Evolutionary conservation across 2,329 filamentous ascomycete species (phyloP), one percentile per base, ranked within the genome.

Genomic region (Epichloe amarillans): DNA sequence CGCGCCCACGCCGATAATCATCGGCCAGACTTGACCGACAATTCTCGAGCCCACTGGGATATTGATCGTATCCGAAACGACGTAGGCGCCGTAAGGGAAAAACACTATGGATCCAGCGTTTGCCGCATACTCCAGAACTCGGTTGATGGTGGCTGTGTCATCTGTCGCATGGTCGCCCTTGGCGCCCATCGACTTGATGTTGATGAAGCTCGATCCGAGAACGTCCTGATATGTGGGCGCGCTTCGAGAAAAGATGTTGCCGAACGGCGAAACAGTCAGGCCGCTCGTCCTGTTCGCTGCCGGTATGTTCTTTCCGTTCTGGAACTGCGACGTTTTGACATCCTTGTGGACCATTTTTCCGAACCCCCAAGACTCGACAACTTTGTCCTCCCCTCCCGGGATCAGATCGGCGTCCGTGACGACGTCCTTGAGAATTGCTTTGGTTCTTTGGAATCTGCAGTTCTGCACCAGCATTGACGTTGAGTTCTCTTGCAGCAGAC

Each of bases 91-190:
- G 2, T 14, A 45, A 8, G 50, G 50, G 21, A 56, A 42, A 15
- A 49, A 53, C 6, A 55, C 40, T 37, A 55, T 49, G 2, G 51
- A 23, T 17, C 71, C 69, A 3, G 61, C 58, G 3, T 52, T 30
- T 53, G 21, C 37, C 8, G 49, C 49, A 10, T 17, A 0, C 8
- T 42, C 45, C 53, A 71, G 65, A 33, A 67, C 51, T 6, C 50
- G 19, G 33, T 63, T 64, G 8, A 69, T 52, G 2, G 56, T 60
- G 11, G 46, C 54, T 0, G 63, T 64, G 60, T 89, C 85, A 55
- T 91, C 86, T 0, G 82, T 80, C 0, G 66, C 61, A 26, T 84
- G 86, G 56, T 91, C 84, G 58, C 85, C 85, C 62, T 75, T 78
- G 45, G 83, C 72, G 69, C 21, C 76, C 62, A 14, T 75, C 0